These are phyloP conservation scores for Lodderomyces parapsilosis DNA, from an alignment of 1,139 yeast genomes.

Conservation along the genomic window DNA sequence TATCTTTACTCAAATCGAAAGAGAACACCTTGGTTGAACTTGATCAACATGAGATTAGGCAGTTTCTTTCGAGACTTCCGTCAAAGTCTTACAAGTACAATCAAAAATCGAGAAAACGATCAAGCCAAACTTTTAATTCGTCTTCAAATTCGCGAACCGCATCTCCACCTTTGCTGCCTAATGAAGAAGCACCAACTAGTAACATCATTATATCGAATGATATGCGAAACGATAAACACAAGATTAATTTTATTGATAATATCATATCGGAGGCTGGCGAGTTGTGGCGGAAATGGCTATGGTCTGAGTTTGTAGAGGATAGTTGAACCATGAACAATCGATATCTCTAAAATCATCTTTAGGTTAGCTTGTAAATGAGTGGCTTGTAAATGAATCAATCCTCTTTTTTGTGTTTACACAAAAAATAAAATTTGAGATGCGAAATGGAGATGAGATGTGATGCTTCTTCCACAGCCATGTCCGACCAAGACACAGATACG, in stretches of 20 bases:
- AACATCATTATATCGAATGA: conserved; percentile 34
- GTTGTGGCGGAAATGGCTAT: conserved; percentile 83
- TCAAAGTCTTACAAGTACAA: conserved; percentile 37
- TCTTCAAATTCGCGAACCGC: conserved; percentile 17
- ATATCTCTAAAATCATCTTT: background rate
- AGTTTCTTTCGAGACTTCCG: conserved; percentile 62
- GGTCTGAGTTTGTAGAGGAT: conserved; percentile 65
- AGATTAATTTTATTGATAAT: conserved; percentile 63
- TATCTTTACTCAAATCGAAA: conserved; percentile 79
- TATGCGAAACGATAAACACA: conserved; percentile 26
- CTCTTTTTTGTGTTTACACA: background rate
- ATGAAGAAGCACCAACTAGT: conserved; percentile 8
- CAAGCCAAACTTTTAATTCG: conserved; percentile 11
- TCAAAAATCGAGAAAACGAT: conserved; percentile 17
- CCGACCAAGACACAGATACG: conserved; percentile 7
- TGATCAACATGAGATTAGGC: conserved; percentile 87
- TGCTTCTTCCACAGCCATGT: background rate
- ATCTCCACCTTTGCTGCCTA: conserved; percentile 11
- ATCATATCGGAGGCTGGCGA: conserved; percentile 81
- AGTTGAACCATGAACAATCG: conserved; percentile 13
- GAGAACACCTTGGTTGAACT: conserved; percentile 77
- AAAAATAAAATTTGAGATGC: conserved; percentile 9
- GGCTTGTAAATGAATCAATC: too few species aligned
- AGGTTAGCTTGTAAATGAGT: background rate
- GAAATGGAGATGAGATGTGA: too few species aligned